Conservation (phyloP, 257 asterid species). For the Capsicum chinense region DNA sequence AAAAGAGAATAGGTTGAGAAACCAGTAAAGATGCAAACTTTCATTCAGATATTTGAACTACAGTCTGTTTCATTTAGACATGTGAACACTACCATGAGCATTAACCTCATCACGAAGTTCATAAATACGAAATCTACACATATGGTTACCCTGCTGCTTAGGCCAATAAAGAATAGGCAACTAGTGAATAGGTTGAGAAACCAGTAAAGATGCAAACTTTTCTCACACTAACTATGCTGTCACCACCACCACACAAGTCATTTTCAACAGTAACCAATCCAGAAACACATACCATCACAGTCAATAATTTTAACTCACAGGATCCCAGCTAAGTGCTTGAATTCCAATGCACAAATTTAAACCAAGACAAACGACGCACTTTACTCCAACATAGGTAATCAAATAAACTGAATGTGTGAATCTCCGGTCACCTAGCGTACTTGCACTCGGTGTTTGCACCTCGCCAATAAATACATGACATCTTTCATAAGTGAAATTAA, state of each 20-base stretch:
- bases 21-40: slow-evolving; percentile 6
- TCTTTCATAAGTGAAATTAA: neutral
- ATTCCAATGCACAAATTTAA: neutral
- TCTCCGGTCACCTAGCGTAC: slow-evolving; percentile 3
- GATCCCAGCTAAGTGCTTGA: neutral
- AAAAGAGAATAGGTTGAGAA: neutral
- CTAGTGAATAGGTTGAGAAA: neutral
- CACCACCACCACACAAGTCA: neutral
- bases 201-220: slow-evolving; percentile 6
- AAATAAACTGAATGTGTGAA: neutral
- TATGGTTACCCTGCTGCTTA: no score
- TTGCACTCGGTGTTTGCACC: neutral
- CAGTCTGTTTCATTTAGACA: no score
- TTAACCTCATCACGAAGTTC: no score
- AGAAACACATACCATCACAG: neutral
- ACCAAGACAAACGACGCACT: neutral
- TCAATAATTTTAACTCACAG: neutral
- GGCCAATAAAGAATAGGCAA: no score
- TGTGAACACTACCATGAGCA: no score
- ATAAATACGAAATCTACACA: no score
- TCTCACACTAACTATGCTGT: neutral
- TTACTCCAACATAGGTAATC: neutral
- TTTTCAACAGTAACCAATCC: neutral
- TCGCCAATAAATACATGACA: neutral
- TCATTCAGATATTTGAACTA: no score